Evolutionary conservation across 2,329 filamentous ascomycete genomes (phyloP), one percentile per base, ranked within the genome.

Genomic region (Rugonectria rugulosa): DNA sequence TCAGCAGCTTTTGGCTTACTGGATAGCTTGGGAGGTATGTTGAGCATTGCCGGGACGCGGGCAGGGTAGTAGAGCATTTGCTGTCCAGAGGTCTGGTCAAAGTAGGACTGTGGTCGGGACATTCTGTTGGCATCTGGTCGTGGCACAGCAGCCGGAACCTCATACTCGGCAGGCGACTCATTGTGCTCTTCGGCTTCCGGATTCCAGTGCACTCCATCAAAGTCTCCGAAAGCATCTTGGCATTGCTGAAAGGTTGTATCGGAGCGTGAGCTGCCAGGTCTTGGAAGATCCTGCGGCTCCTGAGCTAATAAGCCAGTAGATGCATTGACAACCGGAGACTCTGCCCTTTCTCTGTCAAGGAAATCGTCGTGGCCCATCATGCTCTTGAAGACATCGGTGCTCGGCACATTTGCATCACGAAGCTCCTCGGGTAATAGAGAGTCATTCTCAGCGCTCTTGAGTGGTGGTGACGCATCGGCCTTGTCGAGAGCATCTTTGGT

Each of bases 41-140:
- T 98, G 53, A 99, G 82, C 88, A 96, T 93, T 59, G 90, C 88
- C 3, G 95, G 95, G 3, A 99, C 95, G 1, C 92, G 93, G 3
- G 95, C 95, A 12, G 95, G 95, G 72, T 99, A 99, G 74, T 89
- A 98, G 9, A 97, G 86, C 91, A 98, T 97, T 64, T 88, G 81
- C 62, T 94, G 86, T 5, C 86, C 88, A 2, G 88, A 88, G 21
- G 81, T 78, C 2, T 85, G 85, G 67, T 88, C 81, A 67, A 85
- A 75, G 70, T 87, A 88, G 1, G 86, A 86, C 58, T 83, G 80
- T 10, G 85, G 81, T 15, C 76, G 73, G 3, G 73, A 69, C 61
- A 71, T 69, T 15, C 17, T 26, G n/a, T 54, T 37, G 10, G 37
- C 23, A 37, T 6, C 37, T 4, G 32, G 38, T 19, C 45, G 41